Conservation (phyloP, 1,139 yeast species). For the Hyphopichia buzzinii region DNA sequence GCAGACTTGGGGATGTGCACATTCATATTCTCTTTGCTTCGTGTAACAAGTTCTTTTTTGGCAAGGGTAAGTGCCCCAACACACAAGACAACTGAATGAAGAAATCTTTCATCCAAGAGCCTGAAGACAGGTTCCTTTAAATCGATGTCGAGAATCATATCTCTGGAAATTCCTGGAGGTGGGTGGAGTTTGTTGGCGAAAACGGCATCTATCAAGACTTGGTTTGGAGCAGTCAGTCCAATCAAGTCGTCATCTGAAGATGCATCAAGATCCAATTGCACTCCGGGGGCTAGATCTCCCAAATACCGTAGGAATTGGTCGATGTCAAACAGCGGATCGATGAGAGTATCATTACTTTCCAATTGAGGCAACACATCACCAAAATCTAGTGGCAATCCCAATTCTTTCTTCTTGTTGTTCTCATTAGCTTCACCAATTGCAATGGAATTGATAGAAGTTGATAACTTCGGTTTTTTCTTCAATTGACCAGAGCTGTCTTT, state of each 20-base stretch:
- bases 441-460: background rate
- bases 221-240: background rate
- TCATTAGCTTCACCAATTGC: background rate
- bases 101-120: background rate
- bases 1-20: background rate
- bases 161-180: background rate
- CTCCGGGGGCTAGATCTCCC: background rate
- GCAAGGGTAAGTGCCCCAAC: conserved; percentile 1
- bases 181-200: conserved; percentile 1
- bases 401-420: background rate
- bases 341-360: background rate
- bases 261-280: background rate
- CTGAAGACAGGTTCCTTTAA: background rate
- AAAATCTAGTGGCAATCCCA: background rate
- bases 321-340: background rate
- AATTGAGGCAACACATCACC: background rate
- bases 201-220: background rate
- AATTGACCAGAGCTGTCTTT: background rate
- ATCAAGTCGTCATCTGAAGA: background rate
- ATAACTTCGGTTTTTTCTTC: background rate
- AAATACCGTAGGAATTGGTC: background rate
- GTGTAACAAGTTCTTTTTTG: background rate
- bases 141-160: background rate
- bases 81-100: background rate
- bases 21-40: background rate